Evolutionary conservation across 1,284 basidiomycete genomes (phyloP), one percentile per base, ranked within the genome.

Genomic region (Ustilago tritici): DNA sequence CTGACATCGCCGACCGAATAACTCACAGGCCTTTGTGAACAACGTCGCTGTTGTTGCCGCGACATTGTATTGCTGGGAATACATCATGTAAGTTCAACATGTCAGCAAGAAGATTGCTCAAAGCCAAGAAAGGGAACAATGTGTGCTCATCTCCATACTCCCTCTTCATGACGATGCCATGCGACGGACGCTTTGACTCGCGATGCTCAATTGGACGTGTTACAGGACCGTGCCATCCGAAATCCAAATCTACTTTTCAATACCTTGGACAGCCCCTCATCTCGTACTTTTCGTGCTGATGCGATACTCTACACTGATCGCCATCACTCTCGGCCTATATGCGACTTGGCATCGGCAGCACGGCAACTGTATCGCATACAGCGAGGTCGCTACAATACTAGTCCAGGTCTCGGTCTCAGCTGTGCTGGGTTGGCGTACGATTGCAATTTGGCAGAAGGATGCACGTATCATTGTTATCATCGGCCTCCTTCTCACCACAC

Each of bases 401-500:
- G 82, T 83, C 11, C 79, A 82, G 46, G 56, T 81, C 4, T 59
- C 74, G 6, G 73, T 81, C 15, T 63, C 75, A 1, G 58, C 67
- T 17, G 68, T 77, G 10, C 79, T 83, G 17, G 75, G 69, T 0
- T 82, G 82, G 82, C 72, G 82, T 32, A 79, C 82, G 11, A 60
- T 79, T 28, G 82, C 80, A 3, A 83, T 83, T 23, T 83, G 82
- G 82, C 70, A 78, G 17, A 69, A 70, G 32, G 68, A 74, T 35
- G 66, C 66, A 11, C 67, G 75, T 9, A 76, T 83, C 52, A 53
- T 77, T 32, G 62, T 77, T 35, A 65, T 76, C 34, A 57, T 82
- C 23, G 36, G 50, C 9, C 55, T 65, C 1, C 71, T 83, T 12
- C 63, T 73, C 11, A 34, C 62, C 32, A 58, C 64, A 14, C 59